phyloP scores from a whole-genome alignment of 192 early-diverging fungal genomes.

The Coemansia sp. region DNA sequence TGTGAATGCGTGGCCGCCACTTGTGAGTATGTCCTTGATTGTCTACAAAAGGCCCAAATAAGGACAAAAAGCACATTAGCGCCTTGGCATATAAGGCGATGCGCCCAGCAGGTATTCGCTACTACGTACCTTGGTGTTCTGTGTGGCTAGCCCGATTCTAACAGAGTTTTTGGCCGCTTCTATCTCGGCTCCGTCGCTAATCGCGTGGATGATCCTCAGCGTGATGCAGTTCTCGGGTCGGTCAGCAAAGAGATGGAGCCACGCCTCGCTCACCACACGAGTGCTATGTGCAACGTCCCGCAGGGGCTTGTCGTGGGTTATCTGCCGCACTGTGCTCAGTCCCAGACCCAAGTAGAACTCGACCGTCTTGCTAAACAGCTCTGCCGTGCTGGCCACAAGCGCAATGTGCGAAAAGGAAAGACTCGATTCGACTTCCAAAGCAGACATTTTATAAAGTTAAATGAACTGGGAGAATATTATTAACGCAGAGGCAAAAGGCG shows the following conservation, averaged over 20 bases:
- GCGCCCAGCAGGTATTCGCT: neutral
- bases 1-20: conserved; percentile 16
- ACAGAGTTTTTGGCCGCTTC: conserved; percentile 15
- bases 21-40: conserved; percentile 20
- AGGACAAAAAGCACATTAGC: neutral
- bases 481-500: neutral
- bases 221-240: conserved; percentile 34
- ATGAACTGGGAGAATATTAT: neutral
- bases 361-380: conserved; percentile 38
- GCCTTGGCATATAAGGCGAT: neutral
- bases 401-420: conserved; percentile 50
- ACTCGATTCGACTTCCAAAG: conserved; percentile 4
- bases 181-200: neutral
- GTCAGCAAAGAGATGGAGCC: conserved; percentile 61
- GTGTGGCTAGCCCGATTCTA: conserved; percentile 27
- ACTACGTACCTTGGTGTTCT: conserved; percentile 29
- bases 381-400: conserved; percentile 26
- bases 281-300: conserved; percentile 33
- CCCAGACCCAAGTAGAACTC: conserved; percentile 61
- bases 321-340: conserved; percentile 52
- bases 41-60: conserved; percentile 8
- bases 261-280: conserved; percentile 37
- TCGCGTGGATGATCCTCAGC: conserved; percentile 40
- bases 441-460: neutral
- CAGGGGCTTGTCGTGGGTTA: conserved; percentile 27